These are phyloP conservation scores for Cryptococcus sp. DNA, from an alignment of 1,284 basidiomycete genomes.

Conservation along the genomic window DNA sequence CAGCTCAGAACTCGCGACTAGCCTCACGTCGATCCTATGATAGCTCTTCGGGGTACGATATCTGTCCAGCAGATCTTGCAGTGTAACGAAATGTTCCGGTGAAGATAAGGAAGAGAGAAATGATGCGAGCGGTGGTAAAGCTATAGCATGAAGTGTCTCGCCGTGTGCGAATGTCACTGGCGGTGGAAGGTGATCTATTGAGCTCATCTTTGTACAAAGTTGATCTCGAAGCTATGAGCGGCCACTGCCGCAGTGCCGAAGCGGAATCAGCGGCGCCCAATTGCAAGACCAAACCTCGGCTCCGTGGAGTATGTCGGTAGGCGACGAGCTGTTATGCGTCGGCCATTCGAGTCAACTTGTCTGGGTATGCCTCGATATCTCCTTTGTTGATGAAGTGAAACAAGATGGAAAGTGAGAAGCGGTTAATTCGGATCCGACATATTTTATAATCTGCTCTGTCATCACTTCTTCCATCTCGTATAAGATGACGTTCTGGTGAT, in stretches of 20 bases:
- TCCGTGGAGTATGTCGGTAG: neutral
- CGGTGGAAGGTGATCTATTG: slow-evolving; percentile 16
- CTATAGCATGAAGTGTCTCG: slow-evolving; percentile 37
- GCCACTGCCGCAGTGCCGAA: too few relatives aligned
- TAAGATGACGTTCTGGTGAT: neutral
- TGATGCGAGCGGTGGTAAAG: slow-evolving; percentile 36
- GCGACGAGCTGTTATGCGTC: too few relatives aligned
- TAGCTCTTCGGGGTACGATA: slow-evolving; percentile 41
- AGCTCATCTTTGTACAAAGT: too few relatives aligned
- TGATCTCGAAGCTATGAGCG: too few relatives aligned
- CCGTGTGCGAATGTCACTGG: slow-evolving; percentile 25
- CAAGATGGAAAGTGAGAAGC: neutral
- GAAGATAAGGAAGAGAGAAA: slow-evolving; percentile 29
- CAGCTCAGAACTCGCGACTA: slow-evolving; percentile 35
- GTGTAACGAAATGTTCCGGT: slow-evolving; percentile 34
- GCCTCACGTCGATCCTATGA: slow-evolving; percentile 38
- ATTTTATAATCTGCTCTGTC: slow-evolving; percentile 2
- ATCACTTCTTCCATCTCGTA: slow-evolving; percentile 3
- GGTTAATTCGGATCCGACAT: too few relatives aligned
- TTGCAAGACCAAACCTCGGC: neutral
- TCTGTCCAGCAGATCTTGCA: slow-evolving; percentile 37
- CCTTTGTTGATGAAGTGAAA: neutral
- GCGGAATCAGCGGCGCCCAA: neutral
- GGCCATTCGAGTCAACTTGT: too few relatives aligned
- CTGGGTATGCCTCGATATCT: neutral